phyloP scores from a whole-genome alignment of 1,284 basidiomycete species.

The Puccinia coronata region DNA sequence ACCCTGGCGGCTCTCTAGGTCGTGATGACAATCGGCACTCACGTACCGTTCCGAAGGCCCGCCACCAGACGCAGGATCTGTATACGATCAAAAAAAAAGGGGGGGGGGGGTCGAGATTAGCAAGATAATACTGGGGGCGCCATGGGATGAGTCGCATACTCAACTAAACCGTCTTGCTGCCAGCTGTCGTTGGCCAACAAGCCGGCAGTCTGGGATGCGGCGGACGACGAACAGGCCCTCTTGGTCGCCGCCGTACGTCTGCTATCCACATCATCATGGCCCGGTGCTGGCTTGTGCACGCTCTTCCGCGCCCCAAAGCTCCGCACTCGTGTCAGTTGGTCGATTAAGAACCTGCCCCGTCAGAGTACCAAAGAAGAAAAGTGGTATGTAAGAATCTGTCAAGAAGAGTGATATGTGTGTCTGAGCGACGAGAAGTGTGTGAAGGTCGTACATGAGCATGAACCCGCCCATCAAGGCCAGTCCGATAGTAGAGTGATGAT shows the following conservation, averaged over 20 bases:
- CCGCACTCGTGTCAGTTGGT: constrained; percentile 58
- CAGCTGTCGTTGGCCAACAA: constrained; percentile 38
- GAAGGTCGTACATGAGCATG: constrained; percentile 73
- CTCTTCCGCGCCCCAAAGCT: constrained; percentile 34
- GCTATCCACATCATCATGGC: too few species aligned
- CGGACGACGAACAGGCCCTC: constrained; percentile 49
- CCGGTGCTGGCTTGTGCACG: constrained; percentile 50
- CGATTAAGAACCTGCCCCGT: constrained; percentile 52
- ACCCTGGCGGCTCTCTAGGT: too few species aligned
- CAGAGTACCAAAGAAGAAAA: constrained; percentile 36
- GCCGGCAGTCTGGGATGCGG: constrained; percentile 16
- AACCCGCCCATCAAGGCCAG: constrained; percentile 77
- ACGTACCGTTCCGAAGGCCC: too few species aligned
- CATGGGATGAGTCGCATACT: not conserved
- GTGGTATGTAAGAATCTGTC: constrained; percentile 8
- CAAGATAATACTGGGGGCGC: too few species aligned
- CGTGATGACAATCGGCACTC: too few species aligned
- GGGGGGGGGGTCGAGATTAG: too few species aligned
- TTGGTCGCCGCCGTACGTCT: too few species aligned
- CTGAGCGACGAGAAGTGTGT: constrained; percentile 40
- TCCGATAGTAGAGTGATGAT: constrained; percentile 65
- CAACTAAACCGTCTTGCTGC: constrained; percentile 32
- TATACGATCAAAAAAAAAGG: too few species aligned
- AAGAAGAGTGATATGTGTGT: too few species aligned
- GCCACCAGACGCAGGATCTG: too few species aligned